These are phyloP conservation scores for Aspergillus sp. DNA, from an alignment of 2,329 filamentous ascomycete genomes.

Conservation along the genomic window DNA sequence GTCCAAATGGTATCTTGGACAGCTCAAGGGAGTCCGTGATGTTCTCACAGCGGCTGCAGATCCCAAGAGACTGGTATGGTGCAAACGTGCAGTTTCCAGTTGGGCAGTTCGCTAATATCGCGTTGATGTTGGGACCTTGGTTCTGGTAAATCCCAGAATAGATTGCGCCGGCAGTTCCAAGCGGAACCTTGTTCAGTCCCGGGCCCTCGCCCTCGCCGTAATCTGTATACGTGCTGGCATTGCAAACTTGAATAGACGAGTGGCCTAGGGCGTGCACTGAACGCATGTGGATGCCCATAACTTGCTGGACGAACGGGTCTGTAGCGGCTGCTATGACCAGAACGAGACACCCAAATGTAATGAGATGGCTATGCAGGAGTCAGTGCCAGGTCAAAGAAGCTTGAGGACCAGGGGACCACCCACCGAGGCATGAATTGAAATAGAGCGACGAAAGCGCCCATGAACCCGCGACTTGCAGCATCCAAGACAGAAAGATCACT, in stretches of 20 bases:
- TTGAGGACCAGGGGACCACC: background rate
- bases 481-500: background rate
- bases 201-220: background rate
- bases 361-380: background rate
- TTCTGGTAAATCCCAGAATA: background rate
- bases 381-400: background rate
- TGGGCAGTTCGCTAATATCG: background rate
- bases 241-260: background rate
- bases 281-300: background rate
- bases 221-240: background rate
- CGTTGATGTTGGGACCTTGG: background rate
- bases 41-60: background rate
- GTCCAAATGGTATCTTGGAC: background rate
- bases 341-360: background rate
- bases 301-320: background rate
- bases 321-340: background rate
- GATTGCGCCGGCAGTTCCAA: background rate
- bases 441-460: background rate
- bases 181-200: background rate
- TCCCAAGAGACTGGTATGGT: background rate
- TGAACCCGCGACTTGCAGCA: background rate
- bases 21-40: background rate
- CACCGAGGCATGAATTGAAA: background rate
- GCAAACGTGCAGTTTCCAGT: background rate
- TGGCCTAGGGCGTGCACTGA: background rate